Conservation (phyloP, 352 stramenopile genomes). For the Phytophthora palmivora region DNA sequence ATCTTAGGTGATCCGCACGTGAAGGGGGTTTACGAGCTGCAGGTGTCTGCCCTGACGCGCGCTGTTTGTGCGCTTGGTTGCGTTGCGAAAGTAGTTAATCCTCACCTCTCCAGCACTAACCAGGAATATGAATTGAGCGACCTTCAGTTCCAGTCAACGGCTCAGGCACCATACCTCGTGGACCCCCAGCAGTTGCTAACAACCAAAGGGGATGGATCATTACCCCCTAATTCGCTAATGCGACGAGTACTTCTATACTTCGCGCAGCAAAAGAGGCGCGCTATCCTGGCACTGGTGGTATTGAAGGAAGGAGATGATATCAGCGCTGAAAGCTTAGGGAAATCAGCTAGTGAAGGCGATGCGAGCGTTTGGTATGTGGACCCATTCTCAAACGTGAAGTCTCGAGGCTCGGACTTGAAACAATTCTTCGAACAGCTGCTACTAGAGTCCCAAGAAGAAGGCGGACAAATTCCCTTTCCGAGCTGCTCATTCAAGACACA, state of each 20-base stretch:
- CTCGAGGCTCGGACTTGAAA: conserved; percentile 55
- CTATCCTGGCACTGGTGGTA: conserved; percentile 59
- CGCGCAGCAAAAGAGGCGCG: conserved; percentile 72
- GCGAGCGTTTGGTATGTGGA: conserved; percentile 76
- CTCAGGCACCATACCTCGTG: conserved; percentile 68
- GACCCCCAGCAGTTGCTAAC: conserved; percentile 33
- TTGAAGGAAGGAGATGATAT: conserved; percentile 47
- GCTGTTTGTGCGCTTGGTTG: conserved; percentile 94
- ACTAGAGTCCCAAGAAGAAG: conserved; percentile 44
- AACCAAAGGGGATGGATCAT: conserved; percentile 2
- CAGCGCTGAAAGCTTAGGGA: conserved; percentile 10
- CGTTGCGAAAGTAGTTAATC: conserved; percentile 68
- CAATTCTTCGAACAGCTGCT: conserved; percentile 64
- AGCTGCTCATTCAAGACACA: conserved; percentile 64
- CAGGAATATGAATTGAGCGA: conserved; percentile 74
- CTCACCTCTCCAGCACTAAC: conserved; percentile 45
- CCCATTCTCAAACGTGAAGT: conserved; percentile 63
- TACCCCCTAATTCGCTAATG: conserved; percentile 37
- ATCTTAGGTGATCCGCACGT: conserved; percentile 87
- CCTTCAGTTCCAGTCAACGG: conserved; percentile 79
- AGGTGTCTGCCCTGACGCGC: conserved; percentile 90
- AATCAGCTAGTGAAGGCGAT: conserved; percentile 44
- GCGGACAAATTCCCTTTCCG: conserved; percentile 40
- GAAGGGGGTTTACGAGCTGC: conserved; percentile 93
- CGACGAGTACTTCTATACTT: conserved; percentile 76